These are phyloP conservation scores for Colletotrichum gigasporum DNA, from an alignment of 2,329 filamentous ascomycete species.

Conservation along the genomic window DNA sequence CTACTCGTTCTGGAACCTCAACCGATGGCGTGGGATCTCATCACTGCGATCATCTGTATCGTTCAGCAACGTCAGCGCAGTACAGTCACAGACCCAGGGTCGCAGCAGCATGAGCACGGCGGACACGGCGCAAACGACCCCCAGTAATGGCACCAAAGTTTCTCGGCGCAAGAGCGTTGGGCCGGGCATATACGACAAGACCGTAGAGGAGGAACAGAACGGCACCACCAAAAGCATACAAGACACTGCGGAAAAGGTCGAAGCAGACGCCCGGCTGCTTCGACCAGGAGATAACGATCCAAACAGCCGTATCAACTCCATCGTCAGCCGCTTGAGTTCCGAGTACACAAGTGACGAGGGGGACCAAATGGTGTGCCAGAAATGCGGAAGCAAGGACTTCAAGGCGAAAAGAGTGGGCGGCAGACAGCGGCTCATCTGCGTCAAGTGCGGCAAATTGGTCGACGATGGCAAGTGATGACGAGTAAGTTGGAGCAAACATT, in stretches of 20 bases:
- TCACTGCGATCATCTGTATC: conserved; percentile 24
- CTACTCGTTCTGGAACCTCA: conserved; percentile 67
- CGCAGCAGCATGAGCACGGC: conserved; percentile 25
- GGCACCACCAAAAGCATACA: neutral
- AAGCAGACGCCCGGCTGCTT: conserved; percentile 27
- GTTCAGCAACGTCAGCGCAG: conserved; percentile 16
- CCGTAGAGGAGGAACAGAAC: conserved; percentile 20
- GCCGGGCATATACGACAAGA: conserved; percentile 25
- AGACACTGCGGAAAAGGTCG: conserved; percentile 13
- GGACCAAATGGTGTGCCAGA: conserved; percentile 62
- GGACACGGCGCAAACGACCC: conserved; percentile 7
- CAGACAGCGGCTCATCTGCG: conserved; percentile 68
- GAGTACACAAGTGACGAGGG: conserved; percentile 48
- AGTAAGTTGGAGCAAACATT: neutral
- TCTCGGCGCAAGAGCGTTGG: conserved; percentile 39
- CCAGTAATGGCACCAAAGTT: conserved; percentile 30
- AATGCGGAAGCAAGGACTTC: conserved; percentile 71
- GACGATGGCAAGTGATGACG: conserved; percentile 18
- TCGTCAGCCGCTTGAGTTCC: conserved; percentile 66
- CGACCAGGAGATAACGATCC: conserved; percentile 29
- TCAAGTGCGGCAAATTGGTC: conserved; percentile 56
- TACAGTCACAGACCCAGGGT: conserved; percentile 8
- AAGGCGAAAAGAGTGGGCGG: conserved; percentile 65
- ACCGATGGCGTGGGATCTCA: conserved; percentile 59
- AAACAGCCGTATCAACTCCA: conserved; percentile 49